Evolutionary conservation across 371 early-diverging fungal species (phyloP), one percentile per base, ranked within the genome.

Genomic region (Nematocida sp.): DNA sequence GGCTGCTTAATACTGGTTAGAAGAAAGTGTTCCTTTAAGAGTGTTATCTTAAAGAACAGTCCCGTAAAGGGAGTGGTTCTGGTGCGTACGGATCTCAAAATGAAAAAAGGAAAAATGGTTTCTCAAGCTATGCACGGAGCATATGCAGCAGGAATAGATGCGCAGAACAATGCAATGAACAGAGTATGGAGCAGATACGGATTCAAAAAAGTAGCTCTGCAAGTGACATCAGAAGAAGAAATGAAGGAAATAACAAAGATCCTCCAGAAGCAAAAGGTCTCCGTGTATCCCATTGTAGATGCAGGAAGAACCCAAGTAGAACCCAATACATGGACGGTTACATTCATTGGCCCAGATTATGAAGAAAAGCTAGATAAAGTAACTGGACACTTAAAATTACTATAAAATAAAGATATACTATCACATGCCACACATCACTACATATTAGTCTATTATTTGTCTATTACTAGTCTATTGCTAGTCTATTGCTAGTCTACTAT

Each of bases 241-340:
- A 61, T 77, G 20, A 42, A 75, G 2, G 55, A 64, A 1, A 28
- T 77, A 25, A 51, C 39, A 9, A 51, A 50, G 48, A 1, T 40
- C 20, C 51, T 66, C 7, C 67, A 69, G 51, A 54, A 39, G 28
- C 39, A 47, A 1, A 55, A 54, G 2, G 42, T 84, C 0, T 49
- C 36, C 7, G 45, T 61, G n/a, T 42, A 56, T 56, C 63, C 55
- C 1, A 55, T 84, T 13, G 60, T 48, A 48, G 97, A 96, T 84
- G 97, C 97, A 20, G 97, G 98, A 30, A 85, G 92, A 49, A 97
- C 98, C 47, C 98, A 96, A 83, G 92, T 96, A 68, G 92, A 90
- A 5, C 88, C 94, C 28, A 93, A 93, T 23, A 90, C 94, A 20
- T 85, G 89, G 36, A 96, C 98, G 0, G 95, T 95, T 2, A 84